These are phyloP conservation scores for Licmophora abbreviata DNA, from an alignment of 108 stramenopile species.

Conservation along the genomic window DNA sequence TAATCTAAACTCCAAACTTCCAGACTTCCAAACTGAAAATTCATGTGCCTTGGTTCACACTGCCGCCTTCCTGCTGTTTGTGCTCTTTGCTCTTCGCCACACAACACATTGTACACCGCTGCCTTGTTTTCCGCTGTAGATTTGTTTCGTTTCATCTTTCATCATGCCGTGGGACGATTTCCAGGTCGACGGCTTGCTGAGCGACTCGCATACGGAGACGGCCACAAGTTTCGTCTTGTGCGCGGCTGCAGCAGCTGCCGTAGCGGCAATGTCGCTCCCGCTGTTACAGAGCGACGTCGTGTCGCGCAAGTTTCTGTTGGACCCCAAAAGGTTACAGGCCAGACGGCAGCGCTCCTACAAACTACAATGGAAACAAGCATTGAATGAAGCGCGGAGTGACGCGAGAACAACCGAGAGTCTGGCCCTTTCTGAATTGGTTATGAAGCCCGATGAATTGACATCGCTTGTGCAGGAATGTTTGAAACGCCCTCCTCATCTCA, in stretches of 20 bases:
- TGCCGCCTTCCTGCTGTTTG: too few species aligned
- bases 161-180: too few species aligned
- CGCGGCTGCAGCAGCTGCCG: constrained; percentile 18
- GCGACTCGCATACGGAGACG: too few species aligned
- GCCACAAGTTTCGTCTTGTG: constrained; percentile 10
- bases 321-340: constrained; percentile 19
- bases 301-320: constrained; percentile 21
- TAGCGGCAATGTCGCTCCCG: constrained; percentile 13
- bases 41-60: too few species aligned
- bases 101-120: too few species aligned
- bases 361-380: constrained; percentile 30
- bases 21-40: too few species aligned
- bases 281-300: constrained; percentile 29
- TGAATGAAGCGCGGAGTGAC: constrained; percentile 14
- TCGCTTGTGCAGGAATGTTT: not conserved
- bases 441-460: not conserved
- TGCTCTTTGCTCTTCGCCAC: too few species aligned
- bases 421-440: not conserved
- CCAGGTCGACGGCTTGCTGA: too few species aligned
- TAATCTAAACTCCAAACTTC: too few species aligned
- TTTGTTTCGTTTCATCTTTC: too few species aligned
- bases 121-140: too few species aligned
- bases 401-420: not conserved
- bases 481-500: not conserved
- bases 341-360: constrained; percentile 31